Evolutionary conservation across 1,139 yeast species (phyloP), one percentile per base, ranked within the genome.

Genomic region (Candida sp.): DNA sequence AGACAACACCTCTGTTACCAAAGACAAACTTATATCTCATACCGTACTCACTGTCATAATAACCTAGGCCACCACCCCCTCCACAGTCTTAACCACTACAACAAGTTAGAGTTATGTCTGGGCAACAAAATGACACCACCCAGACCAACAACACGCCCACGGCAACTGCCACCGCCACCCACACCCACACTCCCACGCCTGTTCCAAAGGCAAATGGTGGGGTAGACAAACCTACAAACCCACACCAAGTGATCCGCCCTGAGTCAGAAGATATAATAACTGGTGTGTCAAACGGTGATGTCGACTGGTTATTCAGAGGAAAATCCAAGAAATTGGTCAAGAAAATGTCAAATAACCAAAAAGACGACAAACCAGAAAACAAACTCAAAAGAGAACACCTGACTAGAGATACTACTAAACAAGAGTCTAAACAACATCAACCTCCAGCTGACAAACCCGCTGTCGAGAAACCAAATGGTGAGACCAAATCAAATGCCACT

Each of bases 261-360:
- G 9, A 40, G 32, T 47, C 42, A 11, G 48, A 55, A 28, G 62
- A 58, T 25, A 65, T 63, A 43, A 75, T 70, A 27, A 69, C 80
- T 3, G 90, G 90, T 3, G 90, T 85, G 5, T 75, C 88, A 46
- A 85, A 86, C 61, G 87, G 87, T 39, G 92, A 87, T 61, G 90
- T 87, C 9, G 92, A 86, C 60, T 87, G 93, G 93, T 68, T 86
- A 27, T 85, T 86, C 59, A 70, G 91, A 54, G 90, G 87, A 27
- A 84, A 81, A 60, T 81, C 84, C 27, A 83, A 85, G 70, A 82
- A 81, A 56, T 64, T 81, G 59, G 73, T 79, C 46, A 82, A 80
- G 60, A 78, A 75, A 57, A 61, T 66, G 68, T 35, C 50, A 9
- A 62, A 65, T 48, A 53, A 51, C 52, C 57, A 35, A 42, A 31